Conservation (phyloP, 148 eudicot genomes). For the Cornus kousa region DNA sequence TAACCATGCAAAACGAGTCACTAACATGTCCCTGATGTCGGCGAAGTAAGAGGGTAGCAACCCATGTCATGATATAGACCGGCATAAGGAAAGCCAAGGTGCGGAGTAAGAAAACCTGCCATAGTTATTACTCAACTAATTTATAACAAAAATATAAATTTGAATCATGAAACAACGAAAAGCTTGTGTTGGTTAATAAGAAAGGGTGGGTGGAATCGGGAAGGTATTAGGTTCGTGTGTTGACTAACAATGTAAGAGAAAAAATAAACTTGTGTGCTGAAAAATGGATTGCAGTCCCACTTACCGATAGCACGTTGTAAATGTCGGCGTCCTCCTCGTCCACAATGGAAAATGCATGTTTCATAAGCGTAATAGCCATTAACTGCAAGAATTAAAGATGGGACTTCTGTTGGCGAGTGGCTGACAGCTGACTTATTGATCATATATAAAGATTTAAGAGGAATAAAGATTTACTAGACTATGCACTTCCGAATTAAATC, state of each 20-base stretch:
- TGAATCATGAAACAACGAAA: background rate
- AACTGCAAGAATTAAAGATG: background rate
- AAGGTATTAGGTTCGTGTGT: no score
- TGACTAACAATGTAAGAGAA: no score
- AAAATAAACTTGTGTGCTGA: background rate
- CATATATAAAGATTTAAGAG: no score
- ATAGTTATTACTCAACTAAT: no score
- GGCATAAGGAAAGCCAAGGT: constrained; percentile 2
- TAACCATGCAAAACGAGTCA: background rate
- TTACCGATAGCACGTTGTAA: background rate
- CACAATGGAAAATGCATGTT: constrained; percentile 6
- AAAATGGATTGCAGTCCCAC: background rate
- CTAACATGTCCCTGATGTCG: background rate
- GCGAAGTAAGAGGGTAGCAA: background rate
- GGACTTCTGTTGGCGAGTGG: no score
- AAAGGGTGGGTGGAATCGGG: no score
- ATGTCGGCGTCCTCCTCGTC: background rate
- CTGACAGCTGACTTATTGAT: no score
- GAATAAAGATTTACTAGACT: no score
- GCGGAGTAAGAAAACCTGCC: background rate
- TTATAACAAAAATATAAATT: background rate
- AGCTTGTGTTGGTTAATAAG: background rate
- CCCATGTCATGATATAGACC: background rate
- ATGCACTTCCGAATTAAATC: no score
- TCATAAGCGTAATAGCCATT: background rate